Base-by-base conservation (phyloP, 805 yeast genomes). In the Diddensiella santjacobensis region DNA sequence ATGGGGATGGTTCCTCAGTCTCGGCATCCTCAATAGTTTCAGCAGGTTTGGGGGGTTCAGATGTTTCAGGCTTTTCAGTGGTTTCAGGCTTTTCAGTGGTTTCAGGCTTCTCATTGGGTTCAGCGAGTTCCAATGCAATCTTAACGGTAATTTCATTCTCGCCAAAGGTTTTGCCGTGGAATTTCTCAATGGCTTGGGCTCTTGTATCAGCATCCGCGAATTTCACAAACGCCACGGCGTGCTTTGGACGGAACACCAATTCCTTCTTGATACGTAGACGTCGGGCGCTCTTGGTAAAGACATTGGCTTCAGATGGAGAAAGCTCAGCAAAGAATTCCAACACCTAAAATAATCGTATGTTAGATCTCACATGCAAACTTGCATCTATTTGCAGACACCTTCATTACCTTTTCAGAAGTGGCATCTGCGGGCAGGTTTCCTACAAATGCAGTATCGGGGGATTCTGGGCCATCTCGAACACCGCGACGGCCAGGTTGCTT, bases 91-190 rank as follows among this genome's bases (percentile, higher is more conserved):
- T 51, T 10, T 45, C 49, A 23, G 31, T 19, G 15, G 45, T 19
- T 17, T 22, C 8, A 19, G 42, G 40, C 41, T 48, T 48, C 54
- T 49, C 51, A 10, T 45, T 47, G 36, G 81, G 48, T 10, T 48
- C 50, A 2, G 44, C 49, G 33, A 81, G 71, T 59, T 83, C 87
- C 53, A 85, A 76, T 18, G 96, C 96, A 57, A 83, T 76, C 55
- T 82, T 83, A 50, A 84, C 87, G 40, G 75, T 69, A 50, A 89
- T 69, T 43, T 72, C 73, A 64, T 86, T 78, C 44, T 84, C 96
- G 52, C 79, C 78, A 57, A 84, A 69, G 45, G 73, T 75, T 59
- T 73, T 74, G 45, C 88, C 95, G 54, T 84, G 75, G 65, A 81
- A 81, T 59, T 79, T 78, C 31, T 73, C 79, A 51, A 87, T 78